Evolutionary conservation across 2,329 filamentous ascomycete species (phyloP), one percentile per base, ranked within the genome.

Genomic region (Knufia petricola): DNA sequence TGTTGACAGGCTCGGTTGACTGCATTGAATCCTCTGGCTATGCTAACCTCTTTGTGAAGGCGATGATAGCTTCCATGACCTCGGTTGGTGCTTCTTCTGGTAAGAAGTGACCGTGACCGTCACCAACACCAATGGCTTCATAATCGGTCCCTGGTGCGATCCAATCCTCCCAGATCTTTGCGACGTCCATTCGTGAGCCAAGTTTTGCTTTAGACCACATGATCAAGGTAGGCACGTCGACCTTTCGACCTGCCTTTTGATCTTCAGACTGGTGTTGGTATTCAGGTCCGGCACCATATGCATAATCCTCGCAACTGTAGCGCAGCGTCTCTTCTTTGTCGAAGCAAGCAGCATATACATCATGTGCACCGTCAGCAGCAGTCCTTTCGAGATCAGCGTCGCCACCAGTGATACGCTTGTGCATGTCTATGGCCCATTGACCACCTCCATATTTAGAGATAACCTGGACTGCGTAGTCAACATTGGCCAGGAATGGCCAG

Each of bases 401-500:
- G 54, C 43, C 59, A 13, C 58, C 63, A 13, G 42, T 58, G 63
- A 61, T 62, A 32, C 56, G 60, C 21, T 50, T 56, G 23, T 74
- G 61, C 41, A 59, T 59, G 4, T 58, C 56, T 17, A 59, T 59
- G 17, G 60, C 61, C 60, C 66, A 75, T 6, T 61, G 58, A 7
- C 58, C 67, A 1, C 66, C 68, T 10, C 72, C 71, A 45, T 66
- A 65, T 3, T 64, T 63, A 41, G 60, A 56, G 44, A 76, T 68
- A 58, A 75, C 64, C 9, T 63, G 55, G 13, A 68, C 65, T 1
- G 72, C 71, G 0, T 69, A 48, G 4, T 69, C 63, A 4, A 65
- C 61, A 28, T 71, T 70, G 9, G 73, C 72, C 6, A 77, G 64
- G 32, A 77, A 66, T 2, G 73, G 65, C 73, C 73, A 76, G 61